Conservation (phyloP, 441 rosid genomes). For the Adansonia gregorii region DNA sequence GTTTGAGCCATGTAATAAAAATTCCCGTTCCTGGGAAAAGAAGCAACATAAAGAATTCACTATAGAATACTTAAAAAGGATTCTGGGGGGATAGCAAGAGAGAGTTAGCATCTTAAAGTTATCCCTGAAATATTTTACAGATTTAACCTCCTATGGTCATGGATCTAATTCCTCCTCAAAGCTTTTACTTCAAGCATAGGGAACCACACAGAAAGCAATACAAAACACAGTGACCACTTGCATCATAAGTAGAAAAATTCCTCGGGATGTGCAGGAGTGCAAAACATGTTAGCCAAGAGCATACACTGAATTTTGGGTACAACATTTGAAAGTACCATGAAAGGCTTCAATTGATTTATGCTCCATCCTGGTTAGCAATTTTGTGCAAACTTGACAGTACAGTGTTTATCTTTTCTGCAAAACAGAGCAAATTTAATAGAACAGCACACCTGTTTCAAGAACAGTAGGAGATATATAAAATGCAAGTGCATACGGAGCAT, state of each 20-base stretch:
- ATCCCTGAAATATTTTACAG: neutral
- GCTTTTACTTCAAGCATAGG: neutral
- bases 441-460: neutral
- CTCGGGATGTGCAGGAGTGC: conserved; percentile 1
- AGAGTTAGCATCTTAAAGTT: neutral
- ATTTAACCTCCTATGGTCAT: conserved; percentile 5
- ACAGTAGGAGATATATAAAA: neutral
- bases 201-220: neutral
- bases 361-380: conserved; percentile 35
- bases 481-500: neutral
- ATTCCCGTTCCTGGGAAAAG: conserved; percentile 4
- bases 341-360: conserved; percentile 27
- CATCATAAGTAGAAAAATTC: conserved; percentile 7
- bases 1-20: neutral
- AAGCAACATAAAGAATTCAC: neutral
- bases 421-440: neutral
- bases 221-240: neutral
- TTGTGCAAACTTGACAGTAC: neutral
- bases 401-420: conserved; percentile 16
- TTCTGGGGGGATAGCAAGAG: neutral
- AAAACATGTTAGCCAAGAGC: neutral
- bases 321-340: conserved; percentile 33
- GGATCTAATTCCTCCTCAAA: neutral
- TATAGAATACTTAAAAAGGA: neutral
- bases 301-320: neutral